phyloP scores from a whole-genome alignment of 2,329 filamentous ascomycete species.

The Thielaviopsis euricoi region DNA sequence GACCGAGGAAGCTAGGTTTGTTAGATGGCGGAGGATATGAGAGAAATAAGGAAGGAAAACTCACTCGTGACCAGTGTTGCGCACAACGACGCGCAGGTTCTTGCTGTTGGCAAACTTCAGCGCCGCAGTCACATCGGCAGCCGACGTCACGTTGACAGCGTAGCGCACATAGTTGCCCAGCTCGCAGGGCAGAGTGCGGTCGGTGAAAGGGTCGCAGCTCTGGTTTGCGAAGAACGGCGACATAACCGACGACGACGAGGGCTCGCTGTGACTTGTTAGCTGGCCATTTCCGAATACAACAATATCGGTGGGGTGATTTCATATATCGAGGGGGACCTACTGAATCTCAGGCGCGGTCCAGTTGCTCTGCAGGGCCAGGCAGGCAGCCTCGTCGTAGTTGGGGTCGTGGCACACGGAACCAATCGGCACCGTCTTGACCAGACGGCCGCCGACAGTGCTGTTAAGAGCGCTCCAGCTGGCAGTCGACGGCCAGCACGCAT shows the following conservation, averaged over 20 bases:
- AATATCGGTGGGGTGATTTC: too few species aligned
- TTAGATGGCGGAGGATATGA: not conserved
- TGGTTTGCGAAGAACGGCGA: slow-evolving; percentile 22
- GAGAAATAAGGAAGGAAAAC: slow-evolving; percentile 12
- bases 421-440: slow-evolving; percentile 36
- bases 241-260: slow-evolving; percentile 25
- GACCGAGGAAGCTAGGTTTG: slow-evolving; percentile 18
- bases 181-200: slow-evolving; percentile 23
- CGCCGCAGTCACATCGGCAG: slow-evolving; percentile 19
- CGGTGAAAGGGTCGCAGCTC: slow-evolving; percentile 23
- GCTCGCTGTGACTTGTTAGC: slow-evolving; percentile 15
- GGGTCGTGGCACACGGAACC: slow-evolving; percentile 34
- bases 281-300: too few species aligned
- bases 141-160: slow-evolving; percentile 20
- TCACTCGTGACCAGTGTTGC: slow-evolving; percentile 20
- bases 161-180: slow-evolving; percentile 28
- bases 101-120: slow-evolving; percentile 23
- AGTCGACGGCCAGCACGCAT: slow-evolving; percentile 34
- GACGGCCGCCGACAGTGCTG: slow-evolving; percentile 28
- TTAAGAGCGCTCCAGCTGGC: slow-evolving; percentile 34
- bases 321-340: slow-evolving; percentile 15
- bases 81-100: slow-evolving; percentile 22
- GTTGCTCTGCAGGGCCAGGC: slow-evolving; percentile 20
- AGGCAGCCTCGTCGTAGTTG: slow-evolving; percentile 27
- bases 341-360: slow-evolving; percentile 22